Percentiles rank a stretch among this genome's conserved stretches.
Evolutionary conservation across 371 early-diverging fungal genomes (phyloP).

Genomic region (Mucor irregularis): DNA sequence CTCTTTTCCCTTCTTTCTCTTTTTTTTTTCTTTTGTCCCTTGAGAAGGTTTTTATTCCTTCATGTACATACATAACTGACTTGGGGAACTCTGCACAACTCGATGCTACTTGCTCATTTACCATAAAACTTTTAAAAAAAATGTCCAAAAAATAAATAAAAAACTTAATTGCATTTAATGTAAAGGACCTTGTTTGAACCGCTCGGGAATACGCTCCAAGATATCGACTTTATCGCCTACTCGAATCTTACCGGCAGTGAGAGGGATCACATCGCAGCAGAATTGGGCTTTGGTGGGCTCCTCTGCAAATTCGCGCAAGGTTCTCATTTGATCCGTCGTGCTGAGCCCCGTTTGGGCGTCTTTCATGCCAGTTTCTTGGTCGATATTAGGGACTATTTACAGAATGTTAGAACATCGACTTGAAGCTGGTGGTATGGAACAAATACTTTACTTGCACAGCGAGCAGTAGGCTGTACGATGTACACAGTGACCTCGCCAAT

Average conservation of each 20-base stretch:
- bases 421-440: too few relatives aligned
- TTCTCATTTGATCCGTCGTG: slow-evolving; percentile 26
- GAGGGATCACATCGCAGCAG: slow-evolving; percentile 45
- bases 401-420: neutral
- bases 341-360: slow-evolving; percentile 39
- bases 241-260: slow-evolving; percentile 44
- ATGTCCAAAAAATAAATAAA: too few relatives aligned
- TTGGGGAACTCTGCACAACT: too few relatives aligned
- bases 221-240: slow-evolving; percentile 44
- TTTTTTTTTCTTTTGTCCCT: too few relatives aligned
- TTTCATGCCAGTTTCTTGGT: slow-evolving; percentile 50
- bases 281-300: slow-evolving; percentile 38
- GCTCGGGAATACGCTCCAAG: slow-evolving; percentile 41
- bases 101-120: too few relatives aligned
- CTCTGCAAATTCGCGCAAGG: slow-evolving; percentile 30
- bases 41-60: too few relatives aligned
- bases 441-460: slow-evolving; percentile 38
- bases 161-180: too few relatives aligned
- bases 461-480: slow-evolving; percentile 39
- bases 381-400: slow-evolving; percentile 39
- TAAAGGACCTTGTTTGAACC: slow-evolving; percentile 12
- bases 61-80: too few relatives aligned
- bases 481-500: slow-evolving; percentile 49
- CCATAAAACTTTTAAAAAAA: too few relatives aligned
- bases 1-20: too few relatives aligned